Evolutionary conservation across 1,139 yeast species (phyloP), one percentile per base, ranked within the genome.

Genomic region (Starmera stellimalicola): DNA sequence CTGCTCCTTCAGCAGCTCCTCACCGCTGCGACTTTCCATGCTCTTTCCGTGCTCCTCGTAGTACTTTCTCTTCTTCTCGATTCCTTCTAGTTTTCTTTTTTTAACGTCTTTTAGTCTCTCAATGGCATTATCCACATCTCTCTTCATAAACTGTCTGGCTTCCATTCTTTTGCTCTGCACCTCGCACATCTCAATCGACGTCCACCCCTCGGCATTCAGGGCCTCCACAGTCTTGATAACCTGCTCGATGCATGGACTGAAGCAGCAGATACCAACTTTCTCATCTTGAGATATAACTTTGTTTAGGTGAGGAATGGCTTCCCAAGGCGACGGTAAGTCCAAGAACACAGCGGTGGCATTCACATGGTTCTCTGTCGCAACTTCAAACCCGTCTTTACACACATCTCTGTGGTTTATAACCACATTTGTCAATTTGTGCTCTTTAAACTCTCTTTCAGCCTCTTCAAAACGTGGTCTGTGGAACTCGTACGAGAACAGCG

Each of bases 291-390:
- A 61, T 15, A 84, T 67, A 5, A 82, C 94, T 25, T 54, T 48
- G 1, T 42, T 29, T 31, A 91, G 61, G 54, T 82, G 80, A 6
- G 88, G 87, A 37, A 93, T 80, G 9, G 98, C 98, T 18, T 77
- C 77, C 97, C 98, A 91, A 4, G 99, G 98, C 6, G 95, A 79
- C 1, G 99, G 99, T 33, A 93, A 68, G 54, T 93, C 99, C 43
- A 93, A 67, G 50, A 93, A 93, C 0, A 91, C 74, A 2, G 79
- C 77, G 36, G 79, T 77, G 0, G 84, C 94, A 26, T 68, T 56
- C 8, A 78, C 49, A 2, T 47, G 45, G 3, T 44, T 57, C 14
- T 57, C 63, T 7, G 47, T 45, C 2, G 56, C 62, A 14, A 84
- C 62, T 23, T 63, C 69, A 54, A 93, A 93, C 1, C 98, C 98